phyloP scores from a whole-genome alignment of 495 filamentous ascomycete species.

The Usnea hakonensis region DNA sequence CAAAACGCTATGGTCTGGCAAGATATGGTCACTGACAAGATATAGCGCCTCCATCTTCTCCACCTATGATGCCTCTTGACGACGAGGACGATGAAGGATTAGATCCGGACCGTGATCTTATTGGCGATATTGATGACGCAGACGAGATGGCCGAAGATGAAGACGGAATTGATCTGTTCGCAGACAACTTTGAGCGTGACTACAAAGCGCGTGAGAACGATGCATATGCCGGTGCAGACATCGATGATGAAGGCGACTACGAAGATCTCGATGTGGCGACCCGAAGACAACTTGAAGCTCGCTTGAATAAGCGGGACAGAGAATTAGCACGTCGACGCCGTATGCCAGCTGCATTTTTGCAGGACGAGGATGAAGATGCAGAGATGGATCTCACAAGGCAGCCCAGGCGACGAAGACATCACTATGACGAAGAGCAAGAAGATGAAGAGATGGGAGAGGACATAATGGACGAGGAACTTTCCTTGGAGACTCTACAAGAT shows the following conservation, averaged over 20 bases:
- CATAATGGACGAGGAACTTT: slow-evolving; percentile 89
- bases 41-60: slow-evolving; percentile 44
- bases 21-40: slow-evolving; percentile 18
- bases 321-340: slow-evolving; percentile 66
- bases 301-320: slow-evolving; percentile 74
- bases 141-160: slow-evolving; percentile 97
- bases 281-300: slow-evolving; percentile 73
- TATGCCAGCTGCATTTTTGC: slow-evolving; percentile 77
- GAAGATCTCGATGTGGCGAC: slow-evolving; percentile 60
- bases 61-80: slow-evolving; percentile 51
- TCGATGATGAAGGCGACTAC: slow-evolving; percentile 76
- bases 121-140: slow-evolving; percentile 81
- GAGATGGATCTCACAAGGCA: slow-evolving; percentile 76
- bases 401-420: slow-evolving; percentile 67
- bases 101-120: slow-evolving; percentile 64
- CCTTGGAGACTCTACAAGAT: slow-evolving; percentile 83
- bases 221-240: slow-evolving; percentile 61
- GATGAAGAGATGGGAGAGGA: slow-evolving; percentile 82
- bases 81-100: slow-evolving; percentile 66
- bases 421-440: slow-evolving; percentile 90
- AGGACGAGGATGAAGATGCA: slow-evolving; percentile 81
- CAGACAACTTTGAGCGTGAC: slow-evolving; percentile 80
- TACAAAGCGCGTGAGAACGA: slow-evolving; percentile 57
- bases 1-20: slow-evolving; percentile 24
- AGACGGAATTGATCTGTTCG: slow-evolving; percentile 88